A percentile compares a stretch with the other conserved stretches of the same genome.
Conservation (phyloP, 352 stramenopile genomes). For the Phytophthora parvispora region DNA sequence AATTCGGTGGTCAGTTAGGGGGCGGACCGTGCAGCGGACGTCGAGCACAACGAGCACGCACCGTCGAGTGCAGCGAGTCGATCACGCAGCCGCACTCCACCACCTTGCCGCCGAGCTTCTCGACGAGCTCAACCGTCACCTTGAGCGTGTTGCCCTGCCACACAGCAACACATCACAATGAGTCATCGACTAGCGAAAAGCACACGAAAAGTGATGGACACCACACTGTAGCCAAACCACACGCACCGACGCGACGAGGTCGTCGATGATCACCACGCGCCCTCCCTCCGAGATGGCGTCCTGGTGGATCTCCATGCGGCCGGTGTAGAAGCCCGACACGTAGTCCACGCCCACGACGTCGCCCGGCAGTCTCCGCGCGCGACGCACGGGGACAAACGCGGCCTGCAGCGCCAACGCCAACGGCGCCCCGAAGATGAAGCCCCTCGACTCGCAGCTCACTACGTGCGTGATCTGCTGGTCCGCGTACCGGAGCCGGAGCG, state of each 20-base stretch:
- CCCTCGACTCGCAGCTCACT: conserved; percentile 83
- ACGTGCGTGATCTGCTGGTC: conserved; percentile 76
- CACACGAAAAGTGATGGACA: background rate
- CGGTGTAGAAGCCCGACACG: conserved; percentile 77
- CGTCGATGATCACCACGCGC: conserved; percentile 84
- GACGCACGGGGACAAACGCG: conserved; percentile 80
- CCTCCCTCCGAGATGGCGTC: conserved; percentile 77
- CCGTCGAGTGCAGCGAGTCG: conserved; percentile 62
- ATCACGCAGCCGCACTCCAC: conserved; percentile 88
- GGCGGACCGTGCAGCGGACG: background rate
- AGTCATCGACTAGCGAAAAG: conserved; percentile 6
- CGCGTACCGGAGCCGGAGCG: conserved; percentile 69
- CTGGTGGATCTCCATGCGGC: conserved; percentile 85
- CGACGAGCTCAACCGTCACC: conserved; percentile 81
- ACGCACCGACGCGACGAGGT: conserved; percentile 79
- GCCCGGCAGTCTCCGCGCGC: conserved; percentile 66
- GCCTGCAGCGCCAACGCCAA: conserved; percentile 73
- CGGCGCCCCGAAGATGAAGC: conserved; percentile 86
- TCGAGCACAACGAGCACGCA: conserved; percentile 36
- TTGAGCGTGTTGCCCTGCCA: conserved; percentile 81
- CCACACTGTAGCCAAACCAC: no score
- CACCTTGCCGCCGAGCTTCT: conserved; percentile 73
- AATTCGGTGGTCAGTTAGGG: conserved; percentile 23
- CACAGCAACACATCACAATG: background rate
- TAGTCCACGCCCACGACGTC: conserved; percentile 87